Percentiles rank a stretch among this genome's conserved stretches.
phyloP scores from a whole-genome alignment of 257 asterid species.

The Solanum sejunctum region DNA sequence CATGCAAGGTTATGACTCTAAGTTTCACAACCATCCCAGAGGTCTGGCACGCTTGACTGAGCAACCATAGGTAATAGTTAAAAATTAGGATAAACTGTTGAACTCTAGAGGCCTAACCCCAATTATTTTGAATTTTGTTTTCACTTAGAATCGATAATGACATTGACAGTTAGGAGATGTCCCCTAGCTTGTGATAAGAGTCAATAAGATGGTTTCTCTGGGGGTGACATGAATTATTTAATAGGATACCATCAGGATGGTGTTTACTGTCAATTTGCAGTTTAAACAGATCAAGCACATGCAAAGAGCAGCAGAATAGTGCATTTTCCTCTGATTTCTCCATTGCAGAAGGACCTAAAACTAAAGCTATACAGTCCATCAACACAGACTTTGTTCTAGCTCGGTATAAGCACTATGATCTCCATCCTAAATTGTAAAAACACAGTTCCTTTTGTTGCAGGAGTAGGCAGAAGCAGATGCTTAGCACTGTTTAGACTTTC shows the following conservation, averaged over 20 bases:
- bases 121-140: not conserved
- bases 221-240: not conserved
- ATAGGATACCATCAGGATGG: not conserved
- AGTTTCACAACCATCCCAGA: not conserved
- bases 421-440: not conserved
- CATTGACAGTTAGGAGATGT: too few species aligned
- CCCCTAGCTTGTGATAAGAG: not conserved
- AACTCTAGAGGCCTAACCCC: not conserved
- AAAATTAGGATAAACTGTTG: not conserved
- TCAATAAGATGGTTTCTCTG: not conserved
- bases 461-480: not conserved
- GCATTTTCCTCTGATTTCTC: not conserved
- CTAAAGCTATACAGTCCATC: not conserved
- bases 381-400: not conserved
- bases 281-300: not conserved
- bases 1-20: not conserved
- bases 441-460: not conserved
- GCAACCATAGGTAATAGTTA: not conserved
- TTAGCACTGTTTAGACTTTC: not conserved
- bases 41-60: not conserved
- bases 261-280: not conserved
- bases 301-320: not conserved
- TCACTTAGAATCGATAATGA: not conserved
- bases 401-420: not conserved
- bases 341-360: not conserved